Evolutionary conservation across 75 land plant genomes (phyloP).

Genomic region (Sequoiadendron giganteum): DNA sequence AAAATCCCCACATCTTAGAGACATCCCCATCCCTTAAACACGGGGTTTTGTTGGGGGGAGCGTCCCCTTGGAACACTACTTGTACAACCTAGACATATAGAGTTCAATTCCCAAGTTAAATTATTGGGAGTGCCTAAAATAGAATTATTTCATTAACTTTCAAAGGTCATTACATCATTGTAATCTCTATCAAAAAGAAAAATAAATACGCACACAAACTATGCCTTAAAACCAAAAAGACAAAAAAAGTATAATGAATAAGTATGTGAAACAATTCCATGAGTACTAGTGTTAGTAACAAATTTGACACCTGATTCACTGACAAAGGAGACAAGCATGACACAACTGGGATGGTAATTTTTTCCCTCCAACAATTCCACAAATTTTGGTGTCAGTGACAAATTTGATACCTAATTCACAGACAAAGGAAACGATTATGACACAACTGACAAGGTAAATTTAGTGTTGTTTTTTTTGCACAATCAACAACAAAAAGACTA

Average conservation of each 20-base stretch:
- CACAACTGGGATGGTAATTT: neutral
- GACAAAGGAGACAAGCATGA: neutral
- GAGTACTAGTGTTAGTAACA: neutral
- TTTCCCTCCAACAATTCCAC: neutral
- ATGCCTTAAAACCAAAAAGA: neutral
- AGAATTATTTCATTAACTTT: no score
- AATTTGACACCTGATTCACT: neutral
- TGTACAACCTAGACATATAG: no score
- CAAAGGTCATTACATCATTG: no score
- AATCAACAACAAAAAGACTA: neutral
- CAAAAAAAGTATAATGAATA: neutral
- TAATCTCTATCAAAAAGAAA: no score
- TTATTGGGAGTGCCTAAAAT: no score
- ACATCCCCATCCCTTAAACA: no score
- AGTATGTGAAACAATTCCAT: neutral
- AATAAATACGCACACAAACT: neutral
- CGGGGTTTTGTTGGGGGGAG: no score
- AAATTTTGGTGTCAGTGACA: neutral
- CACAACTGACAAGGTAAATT: neutral
- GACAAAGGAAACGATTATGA: neutral
- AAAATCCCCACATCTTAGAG: no score
- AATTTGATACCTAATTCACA: neutral
- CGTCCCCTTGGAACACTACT: no score
- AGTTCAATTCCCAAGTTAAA: no score
- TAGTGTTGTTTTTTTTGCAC: neutral